phyloP scores from a whole-genome alignment of 805 yeast species.

The Tetrapisispora pingtungensis region DNA sequence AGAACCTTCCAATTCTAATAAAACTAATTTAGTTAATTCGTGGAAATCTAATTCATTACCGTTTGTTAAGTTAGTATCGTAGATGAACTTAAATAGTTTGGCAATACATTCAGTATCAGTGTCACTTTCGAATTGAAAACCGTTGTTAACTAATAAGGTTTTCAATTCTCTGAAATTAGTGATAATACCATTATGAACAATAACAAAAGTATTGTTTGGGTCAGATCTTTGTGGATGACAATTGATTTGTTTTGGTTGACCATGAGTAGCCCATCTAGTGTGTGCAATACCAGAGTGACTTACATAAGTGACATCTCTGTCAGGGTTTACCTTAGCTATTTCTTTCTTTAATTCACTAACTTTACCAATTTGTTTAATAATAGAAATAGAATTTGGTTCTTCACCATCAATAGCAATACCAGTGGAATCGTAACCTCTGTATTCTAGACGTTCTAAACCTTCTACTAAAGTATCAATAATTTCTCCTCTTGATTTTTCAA shows the following conservation, averaged over 20 bases:
- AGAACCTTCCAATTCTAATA: constrained; percentile 92
- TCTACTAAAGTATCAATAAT: constrained; percentile 82
- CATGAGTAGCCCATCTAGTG: constrained; percentile 99
- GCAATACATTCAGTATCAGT: constrained; percentile 99
- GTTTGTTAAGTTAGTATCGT: constrained; percentile 62
- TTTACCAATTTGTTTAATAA: constrained; percentile 84
- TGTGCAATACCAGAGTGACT: constrained; percentile 96
- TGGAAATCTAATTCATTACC: constrained; percentile 79
- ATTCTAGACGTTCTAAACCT: constrained; percentile 81
- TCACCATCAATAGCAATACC: constrained; percentile 95
- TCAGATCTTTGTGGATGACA: constrained; percentile 97
- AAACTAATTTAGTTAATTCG: constrained; percentile 83
- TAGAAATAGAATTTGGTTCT: constrained; percentile 53
- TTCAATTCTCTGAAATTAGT: constrained; percentile 90
- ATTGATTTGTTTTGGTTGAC: constrained; percentile 74
- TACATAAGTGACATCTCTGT: constrained; percentile 55
- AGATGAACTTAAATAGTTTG: constrained; percentile 82
- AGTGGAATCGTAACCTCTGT: constrained; percentile 96
- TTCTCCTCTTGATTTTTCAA: constrained; percentile 85
- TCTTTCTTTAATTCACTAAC: constrained; percentile 70
- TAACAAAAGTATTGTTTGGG: constrained; percentile 67
- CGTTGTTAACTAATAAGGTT: constrained; percentile 69
- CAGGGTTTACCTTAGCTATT: constrained; percentile 41
- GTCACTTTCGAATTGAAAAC: constrained; percentile 76
- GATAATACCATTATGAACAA: constrained; percentile 97